Percentiles rank a stretch among this genome's conserved stretches.
Evolutionary conservation across 164 flowering plant species (phyloP).

Genomic region (Nymphaea thermarum): DNA sequence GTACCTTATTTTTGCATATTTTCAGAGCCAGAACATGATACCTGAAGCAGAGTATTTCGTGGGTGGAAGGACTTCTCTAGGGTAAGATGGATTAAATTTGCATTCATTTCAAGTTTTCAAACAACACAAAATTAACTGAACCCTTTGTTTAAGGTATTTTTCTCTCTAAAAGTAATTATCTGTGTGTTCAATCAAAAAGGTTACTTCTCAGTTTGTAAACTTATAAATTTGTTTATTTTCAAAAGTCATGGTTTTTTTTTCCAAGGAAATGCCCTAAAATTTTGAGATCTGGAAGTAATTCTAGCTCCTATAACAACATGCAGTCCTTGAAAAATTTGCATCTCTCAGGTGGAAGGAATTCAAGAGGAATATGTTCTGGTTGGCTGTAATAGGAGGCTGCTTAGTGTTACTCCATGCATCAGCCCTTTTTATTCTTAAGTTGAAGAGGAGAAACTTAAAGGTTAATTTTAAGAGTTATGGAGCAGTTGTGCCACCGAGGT

Average conservation of each 20-base stretch:
- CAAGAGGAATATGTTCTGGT: slow-evolving; percentile 76
- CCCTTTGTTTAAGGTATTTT: no score
- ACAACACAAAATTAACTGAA: no score
- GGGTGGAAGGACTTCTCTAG: neutral
- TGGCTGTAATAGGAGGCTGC: slow-evolving; percentile 67
- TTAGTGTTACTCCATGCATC: slow-evolving; percentile 51
- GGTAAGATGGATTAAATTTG: neutral
- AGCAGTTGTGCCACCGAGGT: slow-evolving; percentile 67
- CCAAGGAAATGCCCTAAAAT: no score
- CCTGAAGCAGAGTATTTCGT: slow-evolving; percentile 58
- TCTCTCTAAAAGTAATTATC: no score
- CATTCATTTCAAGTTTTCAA: no score
- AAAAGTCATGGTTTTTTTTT: no score
- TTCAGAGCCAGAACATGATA: slow-evolving; percentile 47
- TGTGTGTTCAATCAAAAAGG: no score
- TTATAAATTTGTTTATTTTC: no score
- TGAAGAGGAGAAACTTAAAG: slow-evolving; percentile 20
- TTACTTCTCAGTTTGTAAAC: no score
- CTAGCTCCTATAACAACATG: no score
- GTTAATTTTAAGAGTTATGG: slow-evolving; percentile 35
- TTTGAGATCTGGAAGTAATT: no score
- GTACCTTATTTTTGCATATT: neutral
- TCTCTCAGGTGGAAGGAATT: slow-evolving; percentile 68
- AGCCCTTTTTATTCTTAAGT: slow-evolving; percentile 32
- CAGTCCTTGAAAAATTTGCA: neutral